These are phyloP conservation scores for Pseudocercospora fijiensis DNA, from an alignment of 2,329 filamentous ascomycete genomes.

Conservation along the genomic window DNA sequence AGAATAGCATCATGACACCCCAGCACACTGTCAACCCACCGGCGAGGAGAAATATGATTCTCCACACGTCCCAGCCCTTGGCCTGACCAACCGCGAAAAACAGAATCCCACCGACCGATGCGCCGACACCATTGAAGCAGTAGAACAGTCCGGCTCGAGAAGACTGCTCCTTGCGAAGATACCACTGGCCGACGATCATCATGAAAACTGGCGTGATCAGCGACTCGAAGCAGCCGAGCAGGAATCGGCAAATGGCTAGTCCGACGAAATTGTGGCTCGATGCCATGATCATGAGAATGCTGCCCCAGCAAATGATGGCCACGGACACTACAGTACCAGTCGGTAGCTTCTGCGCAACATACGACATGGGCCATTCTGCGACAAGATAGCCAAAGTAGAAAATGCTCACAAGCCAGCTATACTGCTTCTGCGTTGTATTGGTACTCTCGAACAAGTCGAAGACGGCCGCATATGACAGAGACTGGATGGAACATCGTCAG, in stretches of 20 bases:
- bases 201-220: conserved; percentile 52
- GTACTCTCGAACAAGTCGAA: conserved; percentile 56
- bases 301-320: conserved; percentile 62
- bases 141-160: conserved; percentile 47
- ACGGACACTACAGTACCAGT: conserved; percentile 38
- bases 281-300: conserved; percentile 60
- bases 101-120: conserved; percentile 67
- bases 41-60: conserved; percentile 66
- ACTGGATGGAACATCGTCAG: conserved; percentile 36
- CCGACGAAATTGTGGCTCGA: conserved; percentile 60
- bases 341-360: conserved; percentile 37
- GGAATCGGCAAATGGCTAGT: conserved; percentile 60
- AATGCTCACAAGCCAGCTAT: conserved; percentile 56
- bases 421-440: conserved; percentile 49
- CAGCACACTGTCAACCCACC: conserved; percentile 63
- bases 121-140: conserved; percentile 74
- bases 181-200: conserved; percentile 59
- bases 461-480: conserved; percentile 55
- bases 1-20: conserved; percentile 60
- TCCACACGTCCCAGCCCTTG: conserved; percentile 34
- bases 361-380: conserved; percentile 30
- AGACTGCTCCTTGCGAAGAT: conserved; percentile 59
- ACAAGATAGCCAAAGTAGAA: conserved; percentile 53
- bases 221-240: conserved; percentile 69
- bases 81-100: conserved; percentile 52